A percentile compares a stretch with the other conserved stretches of the same genome.
phyloP scores from a whole-genome alignment of 1,284 basidiomycete species.

The Schizophyllum amplum region DNA sequence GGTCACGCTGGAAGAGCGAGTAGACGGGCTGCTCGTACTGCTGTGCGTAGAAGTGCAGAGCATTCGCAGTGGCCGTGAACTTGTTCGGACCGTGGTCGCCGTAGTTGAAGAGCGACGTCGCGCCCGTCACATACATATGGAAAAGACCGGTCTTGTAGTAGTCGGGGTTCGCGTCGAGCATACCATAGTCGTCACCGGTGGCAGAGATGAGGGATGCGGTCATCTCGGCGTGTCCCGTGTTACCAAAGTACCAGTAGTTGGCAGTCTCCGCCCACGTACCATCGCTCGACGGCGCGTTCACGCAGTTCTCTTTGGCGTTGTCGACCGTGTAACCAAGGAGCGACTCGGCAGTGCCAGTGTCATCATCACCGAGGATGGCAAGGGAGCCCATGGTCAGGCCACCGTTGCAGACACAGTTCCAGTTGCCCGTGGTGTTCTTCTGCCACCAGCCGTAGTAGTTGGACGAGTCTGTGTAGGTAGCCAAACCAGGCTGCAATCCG shows the following conservation, averaged over 20 bases:
- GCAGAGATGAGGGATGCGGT: conserved; percentile 77
- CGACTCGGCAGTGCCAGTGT: conserved; percentile 60
- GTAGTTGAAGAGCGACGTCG: conserved; percentile 69
- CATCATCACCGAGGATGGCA: conserved; percentile 84
- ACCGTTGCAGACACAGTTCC: conserved; percentile 97
- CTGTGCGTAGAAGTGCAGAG: conserved; percentile 65
- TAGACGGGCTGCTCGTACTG: conserved; percentile 67
- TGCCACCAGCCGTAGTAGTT: conserved; percentile 49
- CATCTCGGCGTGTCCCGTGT: conserved; percentile 91
- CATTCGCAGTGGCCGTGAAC: conserved; percentile 76
- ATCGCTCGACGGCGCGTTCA: conserved; percentile 53
- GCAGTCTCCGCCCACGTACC: conserved; percentile 95
- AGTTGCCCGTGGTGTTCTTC: conserved; percentile 68
- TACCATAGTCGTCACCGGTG: conserved; percentile 75
- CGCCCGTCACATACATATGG: conserved; percentile 88
- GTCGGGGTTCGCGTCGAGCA: conserved; percentile 64
- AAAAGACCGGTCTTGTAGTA: conserved; percentile 74
- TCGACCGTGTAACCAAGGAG: conserved; percentile 64
- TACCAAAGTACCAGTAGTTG: conserved; percentile 96
- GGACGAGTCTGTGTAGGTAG: conserved; percentile 38
- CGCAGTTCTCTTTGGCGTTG: conserved; percentile 81
- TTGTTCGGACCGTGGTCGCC: conserved; percentile 72
- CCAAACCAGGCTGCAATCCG: conserved; percentile 63
- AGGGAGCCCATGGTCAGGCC: conserved; percentile 87
- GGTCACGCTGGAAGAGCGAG: conserved; percentile 90